A percentile compares a stretch with the other conserved stretches of the same genome.
These are phyloP conservation scores for Pelargonium nanum DNA, from an alignment of 345 rosid genomes.

Conservation along the genomic window DNA sequence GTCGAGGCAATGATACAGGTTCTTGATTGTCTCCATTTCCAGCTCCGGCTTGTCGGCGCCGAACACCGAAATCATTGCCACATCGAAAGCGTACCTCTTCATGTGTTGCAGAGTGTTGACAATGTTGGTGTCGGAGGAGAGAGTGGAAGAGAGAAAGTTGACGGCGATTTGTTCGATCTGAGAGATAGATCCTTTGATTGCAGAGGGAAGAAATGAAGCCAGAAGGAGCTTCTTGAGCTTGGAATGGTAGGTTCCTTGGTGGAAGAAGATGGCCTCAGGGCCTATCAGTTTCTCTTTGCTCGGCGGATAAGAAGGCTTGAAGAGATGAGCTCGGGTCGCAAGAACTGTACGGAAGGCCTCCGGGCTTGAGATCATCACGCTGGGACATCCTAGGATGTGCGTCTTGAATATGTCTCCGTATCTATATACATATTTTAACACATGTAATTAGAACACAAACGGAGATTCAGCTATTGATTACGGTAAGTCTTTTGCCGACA, in stretches of 20 bases:
- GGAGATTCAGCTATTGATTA: no score
- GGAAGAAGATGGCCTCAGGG: constrained; percentile 73
- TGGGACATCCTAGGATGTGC: constrained; percentile 75
- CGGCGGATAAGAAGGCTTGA: constrained; percentile 83
- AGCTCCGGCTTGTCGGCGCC: constrained; percentile 46
- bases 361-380: constrained; percentile 82
- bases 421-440: constrained; percentile 14
- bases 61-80: constrained; percentile 66
- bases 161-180: constrained; percentile 47
- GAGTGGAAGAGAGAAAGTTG: constrained; percentile 17
- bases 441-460: no score
- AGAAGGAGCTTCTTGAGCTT: constrained; percentile 74
- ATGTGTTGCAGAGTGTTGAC: constrained; percentile 66
- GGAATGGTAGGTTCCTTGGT: constrained; percentile 69
- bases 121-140: constrained; percentile 33
- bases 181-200: constrained; percentile 38
- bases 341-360: constrained; percentile 76
- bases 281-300: constrained; percentile 89
- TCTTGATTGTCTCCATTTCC: constrained; percentile 44
- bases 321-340: constrained; percentile 51
- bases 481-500: no score
- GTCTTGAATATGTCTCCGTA: constrained; percentile 75
- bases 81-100: constrained; percentile 89
- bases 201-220: constrained; percentile 60
- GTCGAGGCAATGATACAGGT: constrained; percentile 49